phyloP scores from a whole-genome alignment of 306 rosid species.

The Begonia fuchsioides region DNA sequence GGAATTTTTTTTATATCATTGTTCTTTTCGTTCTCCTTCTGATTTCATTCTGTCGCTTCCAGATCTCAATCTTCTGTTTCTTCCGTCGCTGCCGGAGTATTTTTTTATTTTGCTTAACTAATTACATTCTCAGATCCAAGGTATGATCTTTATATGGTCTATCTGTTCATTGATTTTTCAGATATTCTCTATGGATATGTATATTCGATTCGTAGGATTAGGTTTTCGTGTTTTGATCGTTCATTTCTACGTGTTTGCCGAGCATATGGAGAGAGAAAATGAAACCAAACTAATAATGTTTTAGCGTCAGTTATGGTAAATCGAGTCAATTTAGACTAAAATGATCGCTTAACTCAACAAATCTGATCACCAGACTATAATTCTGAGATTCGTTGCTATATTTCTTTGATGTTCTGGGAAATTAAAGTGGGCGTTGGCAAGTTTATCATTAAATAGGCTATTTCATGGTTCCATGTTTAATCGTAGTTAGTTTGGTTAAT shows the following conservation, averaged over 20 bases:
- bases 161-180: too few relatives aligned
- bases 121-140: too few relatives aligned
- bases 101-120: too few relatives aligned
- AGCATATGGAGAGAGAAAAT: background rate
- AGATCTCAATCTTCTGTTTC: too few relatives aligned
- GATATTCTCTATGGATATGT: background rate
- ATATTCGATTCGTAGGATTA: background rate
- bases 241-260: background rate
- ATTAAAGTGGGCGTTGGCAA: background rate
- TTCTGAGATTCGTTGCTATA: background rate
- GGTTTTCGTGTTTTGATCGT: background rate
- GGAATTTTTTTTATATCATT: too few relatives aligned
- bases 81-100: too few relatives aligned
- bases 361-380: background rate
- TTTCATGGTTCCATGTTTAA: background rate
- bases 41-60: too few relatives aligned
- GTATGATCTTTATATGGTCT: too few relatives aligned
- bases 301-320: background rate
- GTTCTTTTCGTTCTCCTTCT: too few relatives aligned
- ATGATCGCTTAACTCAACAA: background rate
- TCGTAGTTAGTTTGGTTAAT: background rate
- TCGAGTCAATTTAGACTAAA: background rate
- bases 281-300: background rate
- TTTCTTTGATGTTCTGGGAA: background rate
- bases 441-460: background rate